Evolutionary conservation across 164 flowering plant species (phyloP), one percentile per base, ranked within the genome.

Genomic region (Saururus chinensis): DNA sequence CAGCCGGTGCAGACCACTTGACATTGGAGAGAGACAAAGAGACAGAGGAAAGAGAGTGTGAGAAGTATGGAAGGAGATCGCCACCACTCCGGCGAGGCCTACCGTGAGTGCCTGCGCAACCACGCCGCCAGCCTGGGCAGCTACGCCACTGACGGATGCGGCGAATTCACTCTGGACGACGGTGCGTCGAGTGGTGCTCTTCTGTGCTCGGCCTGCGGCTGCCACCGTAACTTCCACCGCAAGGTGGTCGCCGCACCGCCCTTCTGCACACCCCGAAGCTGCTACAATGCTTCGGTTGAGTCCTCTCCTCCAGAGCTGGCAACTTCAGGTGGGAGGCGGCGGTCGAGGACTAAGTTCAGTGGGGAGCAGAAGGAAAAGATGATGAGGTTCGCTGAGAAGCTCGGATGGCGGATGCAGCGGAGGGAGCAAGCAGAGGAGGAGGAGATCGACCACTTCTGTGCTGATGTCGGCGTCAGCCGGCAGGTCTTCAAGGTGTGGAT

Each of bases 151-250:
- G 76, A 74, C 62, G 76, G 77, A 30, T 74, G 77, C 58, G 69
- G 74, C 9, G 77, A 70, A 69, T 74, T 70, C 69, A 68, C 66
- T 0, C 55, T 58, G 5, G 68, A 52, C 25, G 57, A 40, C 19
- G 35, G 13, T 12, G 60, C 20, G 9, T 13, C 60, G 10, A 24
- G 51, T 1, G 53, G 53, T 20, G 54, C 60, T 22, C 69, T 72
- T 10, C 64, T 57, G 30, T 74, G 77, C 66, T 71, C 73, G 2
- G 77, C 74, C 19, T 74, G 77, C 53, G 74, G 77, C 19, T 74
- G 77, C 62, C 76, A 74, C 73, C 70, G 76, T 19, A 74, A 74
- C 40, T 74, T 74, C 59, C 76, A 74, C 63, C 62, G 74, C n/a
- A 64, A 63, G 61, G 59, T 70, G 55, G 40, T 49, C 26, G 1